Evolutionary conservation across 495 filamentous ascomycete genomes (phyloP).

Genomic region (Hypoxylon fuscum): DNA sequence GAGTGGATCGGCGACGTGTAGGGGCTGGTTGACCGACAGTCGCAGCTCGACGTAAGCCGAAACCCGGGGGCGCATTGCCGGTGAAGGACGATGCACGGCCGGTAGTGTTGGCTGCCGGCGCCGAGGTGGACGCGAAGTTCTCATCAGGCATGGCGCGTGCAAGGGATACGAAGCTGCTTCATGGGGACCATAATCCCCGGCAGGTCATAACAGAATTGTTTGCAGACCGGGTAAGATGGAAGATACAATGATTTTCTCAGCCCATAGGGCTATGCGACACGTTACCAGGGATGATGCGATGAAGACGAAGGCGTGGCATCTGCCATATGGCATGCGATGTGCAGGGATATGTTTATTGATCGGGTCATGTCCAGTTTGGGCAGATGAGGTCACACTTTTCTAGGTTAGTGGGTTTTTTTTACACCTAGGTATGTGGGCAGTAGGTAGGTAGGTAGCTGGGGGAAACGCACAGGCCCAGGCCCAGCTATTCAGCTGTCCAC

Average conservation of each 20-base stretch:
- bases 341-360: conserved; percentile 31
- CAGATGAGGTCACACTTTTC: conserved; percentile 31
- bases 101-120: conserved; percentile 31
- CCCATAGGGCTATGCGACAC: conserved; percentile 24
- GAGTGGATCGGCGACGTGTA: conserved; percentile 30
- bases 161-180: conserved; percentile 16
- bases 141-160: conserved; percentile 41
- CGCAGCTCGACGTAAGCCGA: conserved; percentile 46
- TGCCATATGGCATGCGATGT: conserved; percentile 20
- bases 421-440: too few relatives aligned
- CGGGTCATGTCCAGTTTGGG: background rate
- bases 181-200: conserved; percentile 25
- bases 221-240: background rate
- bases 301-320: conserved; percentile 20
- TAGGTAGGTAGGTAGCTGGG: conserved; percentile 2
- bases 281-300: conserved; percentile 11
- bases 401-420: background rate
- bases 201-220: background rate
- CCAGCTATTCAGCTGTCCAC: conserved; percentile 22
- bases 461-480: conserved; percentile 4
- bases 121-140: conserved; percentile 26
- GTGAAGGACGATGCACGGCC: conserved; percentile 24
- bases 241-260: conserved; percentile 13
- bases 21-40: conserved; percentile 47
- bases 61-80: conserved; percentile 31